Base-by-base conservation (phyloP, 2,329 filamentous ascomycete genomes). In the Aureobasidium melanogenum region DNA sequence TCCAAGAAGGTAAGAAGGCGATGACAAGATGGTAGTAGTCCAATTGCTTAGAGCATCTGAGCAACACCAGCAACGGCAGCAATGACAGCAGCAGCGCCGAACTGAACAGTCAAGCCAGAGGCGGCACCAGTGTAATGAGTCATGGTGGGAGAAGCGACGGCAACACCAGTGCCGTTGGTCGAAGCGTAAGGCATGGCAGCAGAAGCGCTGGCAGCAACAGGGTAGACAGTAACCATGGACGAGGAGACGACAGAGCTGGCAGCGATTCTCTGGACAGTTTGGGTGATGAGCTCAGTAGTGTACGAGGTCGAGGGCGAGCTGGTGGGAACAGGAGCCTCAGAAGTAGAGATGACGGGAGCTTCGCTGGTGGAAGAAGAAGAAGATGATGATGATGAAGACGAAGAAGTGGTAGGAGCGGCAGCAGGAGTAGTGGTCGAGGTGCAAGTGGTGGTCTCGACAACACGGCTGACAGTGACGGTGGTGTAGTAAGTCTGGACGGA, bases 401-500 rank as follows among this genome's bases (percentile, higher is more conserved):
- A n/a, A 15, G 39, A 30, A 26, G 59, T 54, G 32, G 44, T 57
- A 12, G 52, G 26, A 1, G 24, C 22, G 14, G 30, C 51, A 8
- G 41, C 4, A 38, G 60, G 48, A 39, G 60, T 48, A n/a, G 60
- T 62, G 24, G 43, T 62, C 9, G 60, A 50, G 3, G 60, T 57
- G 46, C 51, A 57, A 15, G 52, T 58, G 22, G 60, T 62, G 19
- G 60, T 62, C 19, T 50, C 54, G 36, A 57, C 60, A 15, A 58
- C 60, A 44, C 51, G 50, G 51, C 34, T 56, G 36, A 64, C 61
- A 36, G 62, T 63, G 44, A 52, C 56, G 38, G 63, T 64, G 30
- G 59, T 62, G 62, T 63, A 63, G 59, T 59, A 62, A 28, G 63
- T 64, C 6, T 26, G 56, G 17, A 62, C 62, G 8, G 52, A 44